Evolutionary conservation across 108 stramenopile species (phyloP).

Genomic region (Mediolabrus comicus): DNA sequence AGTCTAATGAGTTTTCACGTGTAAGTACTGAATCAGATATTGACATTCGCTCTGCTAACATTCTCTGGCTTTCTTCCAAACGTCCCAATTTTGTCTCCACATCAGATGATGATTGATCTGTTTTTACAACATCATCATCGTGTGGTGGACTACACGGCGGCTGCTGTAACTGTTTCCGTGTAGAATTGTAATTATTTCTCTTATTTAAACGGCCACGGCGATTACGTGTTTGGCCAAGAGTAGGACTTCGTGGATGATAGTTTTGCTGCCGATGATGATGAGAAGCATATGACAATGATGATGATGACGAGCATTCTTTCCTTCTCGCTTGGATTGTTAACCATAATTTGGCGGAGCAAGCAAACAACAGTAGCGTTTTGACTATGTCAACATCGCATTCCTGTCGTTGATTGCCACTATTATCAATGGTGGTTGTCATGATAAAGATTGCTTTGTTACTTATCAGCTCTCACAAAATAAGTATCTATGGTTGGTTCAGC

Average conservation of each 20-base stretch:
- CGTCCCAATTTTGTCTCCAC: background rate
- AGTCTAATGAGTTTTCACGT: slow-evolving; percentile 40
- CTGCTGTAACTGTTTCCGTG: background rate
- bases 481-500: no score
- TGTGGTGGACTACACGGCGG: background rate
- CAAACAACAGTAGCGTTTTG: slow-evolving; percentile 23
- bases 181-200: background rate
- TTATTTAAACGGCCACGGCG: background rate
- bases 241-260: background rate
- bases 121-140: no score
- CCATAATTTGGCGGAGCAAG: slow-evolving; percentile 30
- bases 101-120: no score
- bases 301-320: background rate
- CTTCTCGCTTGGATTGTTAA: background rate
- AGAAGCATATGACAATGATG: background rate
- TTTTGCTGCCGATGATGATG: background rate
- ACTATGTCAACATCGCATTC: background rate
- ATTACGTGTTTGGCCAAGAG: background rate
- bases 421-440: background rate
- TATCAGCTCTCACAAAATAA: no score
- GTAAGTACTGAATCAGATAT: slow-evolving; percentile 31
- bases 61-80: background rate
- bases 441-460: no score
- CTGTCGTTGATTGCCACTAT: background rate
- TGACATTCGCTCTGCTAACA: slow-evolving; percentile 15